Conservation (phyloP, 352 stramenopile genomes). For the Phytopythium vexans region DNA sequence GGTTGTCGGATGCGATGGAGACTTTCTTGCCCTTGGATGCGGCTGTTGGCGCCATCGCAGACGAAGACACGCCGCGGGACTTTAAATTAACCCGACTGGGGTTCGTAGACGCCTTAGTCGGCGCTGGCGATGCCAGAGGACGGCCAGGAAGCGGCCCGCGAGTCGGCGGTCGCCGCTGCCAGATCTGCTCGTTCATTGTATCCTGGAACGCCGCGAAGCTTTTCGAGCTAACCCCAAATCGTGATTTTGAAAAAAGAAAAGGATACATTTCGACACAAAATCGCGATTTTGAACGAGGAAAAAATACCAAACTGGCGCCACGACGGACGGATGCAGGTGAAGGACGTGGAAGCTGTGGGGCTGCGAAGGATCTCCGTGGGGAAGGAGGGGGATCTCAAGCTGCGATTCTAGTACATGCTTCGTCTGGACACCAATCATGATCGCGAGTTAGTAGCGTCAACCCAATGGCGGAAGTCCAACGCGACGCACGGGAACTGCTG, state of each 20-base stretch:
- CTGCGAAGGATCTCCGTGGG: background rate
- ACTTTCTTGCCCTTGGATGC: conserved; percentile 5
- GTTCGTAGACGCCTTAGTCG: background rate
- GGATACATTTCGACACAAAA: too few relatives aligned
- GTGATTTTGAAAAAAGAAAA: too few relatives aligned
- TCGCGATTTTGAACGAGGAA: too few relatives aligned
- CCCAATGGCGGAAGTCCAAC: background rate
- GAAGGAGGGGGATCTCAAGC: too few relatives aligned
- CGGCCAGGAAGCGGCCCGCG: background rate
- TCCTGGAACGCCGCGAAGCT: too few relatives aligned
- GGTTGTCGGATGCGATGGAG: background rate
- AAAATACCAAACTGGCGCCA: too few relatives aligned
- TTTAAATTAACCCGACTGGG: background rate
- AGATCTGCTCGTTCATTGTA: conserved; percentile 4
- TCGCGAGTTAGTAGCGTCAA: background rate
- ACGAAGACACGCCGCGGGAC: background rate
- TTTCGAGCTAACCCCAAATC: too few relatives aligned
- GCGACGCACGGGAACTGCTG: conserved; percentile 19
- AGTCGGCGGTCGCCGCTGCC: background rate
- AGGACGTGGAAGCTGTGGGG: background rate
- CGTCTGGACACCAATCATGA: conserved; percentile 13
- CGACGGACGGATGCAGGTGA: background rate
- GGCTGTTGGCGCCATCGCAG: conserved; percentile 4
- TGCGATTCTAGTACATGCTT: conserved; percentile 36
- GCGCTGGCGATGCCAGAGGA: background rate